These are phyloP conservation scores for Arthrinium puccinioides DNA, from an alignment of 2,329 filamentous ascomycete species.

Conservation along the genomic window DNA sequence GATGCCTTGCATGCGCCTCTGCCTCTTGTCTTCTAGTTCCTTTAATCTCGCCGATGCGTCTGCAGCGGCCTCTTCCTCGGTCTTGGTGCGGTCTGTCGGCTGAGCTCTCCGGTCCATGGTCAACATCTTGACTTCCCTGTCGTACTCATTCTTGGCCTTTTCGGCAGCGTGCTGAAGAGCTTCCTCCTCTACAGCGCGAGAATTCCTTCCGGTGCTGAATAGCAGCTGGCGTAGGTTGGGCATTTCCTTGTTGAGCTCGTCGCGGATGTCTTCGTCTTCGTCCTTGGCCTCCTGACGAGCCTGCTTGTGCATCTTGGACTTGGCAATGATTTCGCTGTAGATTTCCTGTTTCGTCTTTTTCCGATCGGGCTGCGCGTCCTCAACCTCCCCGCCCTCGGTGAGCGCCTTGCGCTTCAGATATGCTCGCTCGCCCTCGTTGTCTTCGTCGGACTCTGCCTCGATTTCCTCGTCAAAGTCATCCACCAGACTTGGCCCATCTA, in stretches of 20 bases:
- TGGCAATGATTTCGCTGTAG: slow-evolving; percentile 96
- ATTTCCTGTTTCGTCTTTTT: slow-evolving; percentile 97
- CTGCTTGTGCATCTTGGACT: slow-evolving; percentile 92
- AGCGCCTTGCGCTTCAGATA: slow-evolving; percentile 48
- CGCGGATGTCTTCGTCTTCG: slow-evolving; percentile 81
- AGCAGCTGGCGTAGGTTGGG: slow-evolving; percentile 69
- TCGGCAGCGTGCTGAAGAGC: slow-evolving; percentile 31
- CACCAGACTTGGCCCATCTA: slow-evolving; percentile 44
- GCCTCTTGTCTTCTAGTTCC: slow-evolving; percentile 74
- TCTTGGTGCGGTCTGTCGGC: slow-evolving; percentile 84
- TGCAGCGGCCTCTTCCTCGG: slow-evolving; percentile 74
- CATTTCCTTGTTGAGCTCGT: slow-evolving; percentile 78
- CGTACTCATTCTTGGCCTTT: slow-evolving; percentile 72
- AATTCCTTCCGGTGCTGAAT: slow-evolving; percentile 30
- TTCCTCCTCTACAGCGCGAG: too few species aligned
- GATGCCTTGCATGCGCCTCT: slow-evolving; percentile 82
- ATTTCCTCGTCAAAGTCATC: slow-evolving; percentile 82
- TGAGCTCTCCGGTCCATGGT: slow-evolving; percentile 77
- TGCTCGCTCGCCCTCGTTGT: slow-evolving; percentile 46
- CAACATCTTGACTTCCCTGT: slow-evolving; percentile 73
- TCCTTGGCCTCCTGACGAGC: slow-evolving; percentile 90
- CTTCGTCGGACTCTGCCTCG: slow-evolving; percentile 50
- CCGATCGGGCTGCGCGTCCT: slow-evolving; percentile 59
- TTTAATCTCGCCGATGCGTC: slow-evolving; percentile 72
- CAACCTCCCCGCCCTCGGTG: slow-evolving; percentile 40